Evolutionary conservation across 352 stramenopile species (phyloP).

Genomic region (Phytophthora agathidicida): DNA sequence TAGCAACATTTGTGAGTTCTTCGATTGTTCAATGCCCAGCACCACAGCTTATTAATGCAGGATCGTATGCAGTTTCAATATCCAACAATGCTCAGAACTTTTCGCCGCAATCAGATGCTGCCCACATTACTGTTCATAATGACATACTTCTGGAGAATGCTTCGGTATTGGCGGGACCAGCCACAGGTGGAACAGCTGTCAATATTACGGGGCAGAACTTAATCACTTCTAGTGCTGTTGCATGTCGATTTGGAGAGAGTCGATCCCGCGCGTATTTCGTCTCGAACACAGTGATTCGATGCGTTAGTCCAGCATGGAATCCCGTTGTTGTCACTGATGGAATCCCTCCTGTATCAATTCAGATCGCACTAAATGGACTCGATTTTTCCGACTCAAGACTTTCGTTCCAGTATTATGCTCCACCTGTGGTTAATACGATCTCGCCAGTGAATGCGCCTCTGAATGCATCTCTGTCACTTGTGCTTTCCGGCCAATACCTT

Average conservation of each 20-base stretch:
- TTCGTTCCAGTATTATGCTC: slow-evolving; percentile 38
- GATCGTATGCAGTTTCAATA: slow-evolving; percentile 26
- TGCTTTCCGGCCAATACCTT: slow-evolving; percentile 28
- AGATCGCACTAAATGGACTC: slow-evolving; percentile 31
- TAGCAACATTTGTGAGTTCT: slow-evolving; percentile 25
- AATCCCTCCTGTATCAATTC: slow-evolving; percentile 23
- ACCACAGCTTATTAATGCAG: slow-evolving; percentile 6
- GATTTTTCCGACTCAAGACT: slow-evolving; percentile 36
- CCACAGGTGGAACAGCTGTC: slow-evolving; percentile 39
- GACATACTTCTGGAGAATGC: slow-evolving; percentile 15
- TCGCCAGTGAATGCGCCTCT: slow-evolving; percentile 12
- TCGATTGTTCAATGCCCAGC: slow-evolving; percentile 41
- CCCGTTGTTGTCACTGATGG: slow-evolving; percentile 1
- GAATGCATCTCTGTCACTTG: slow-evolving; percentile 22
- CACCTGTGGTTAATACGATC: slow-evolving; percentile 22
- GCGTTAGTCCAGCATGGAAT: slow-evolving; percentile 42
- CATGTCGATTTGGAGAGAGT: slow-evolving; percentile 38
- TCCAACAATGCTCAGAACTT: slow-evolving; percentile 45
- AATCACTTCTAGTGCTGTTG: slow-evolving; percentile 12
- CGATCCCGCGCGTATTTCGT: slow-evolving; percentile 21
- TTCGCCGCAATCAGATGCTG: background rate
- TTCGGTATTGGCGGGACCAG: slow-evolving; percentile 28
- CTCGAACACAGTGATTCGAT: slow-evolving; percentile 30
- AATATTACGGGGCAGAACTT: slow-evolving; percentile 31
- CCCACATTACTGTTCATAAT: slow-evolving; percentile 14